Evolutionary conservation across 768 basidiomycete species (phyloP).

Genomic region (Rhodotorula toruloides): DNA sequence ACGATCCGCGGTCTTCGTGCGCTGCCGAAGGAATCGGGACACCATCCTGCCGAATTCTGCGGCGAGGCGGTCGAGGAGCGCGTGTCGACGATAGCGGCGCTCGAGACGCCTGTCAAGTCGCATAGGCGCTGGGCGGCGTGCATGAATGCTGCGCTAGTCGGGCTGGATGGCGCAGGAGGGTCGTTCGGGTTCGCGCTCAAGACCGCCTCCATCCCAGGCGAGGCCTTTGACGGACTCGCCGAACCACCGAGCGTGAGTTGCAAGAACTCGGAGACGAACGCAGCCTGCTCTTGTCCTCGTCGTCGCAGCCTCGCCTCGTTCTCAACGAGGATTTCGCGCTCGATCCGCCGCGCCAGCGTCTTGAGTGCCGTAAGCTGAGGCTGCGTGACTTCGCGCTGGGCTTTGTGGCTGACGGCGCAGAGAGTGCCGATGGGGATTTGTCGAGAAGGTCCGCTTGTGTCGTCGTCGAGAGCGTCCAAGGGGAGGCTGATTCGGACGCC

Average conservation of each 20-base stretch:
- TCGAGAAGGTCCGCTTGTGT: neutral
- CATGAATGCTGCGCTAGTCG: neutral
- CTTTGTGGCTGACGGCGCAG: neutral
- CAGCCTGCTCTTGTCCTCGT: neutral
- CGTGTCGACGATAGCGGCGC: neutral
- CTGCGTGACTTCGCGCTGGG: neutral
- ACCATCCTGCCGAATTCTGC: no score
- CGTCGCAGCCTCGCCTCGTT: neutral
- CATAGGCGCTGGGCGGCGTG: conserved; percentile 1
- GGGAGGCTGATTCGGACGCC: neutral
- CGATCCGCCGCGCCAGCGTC: neutral
- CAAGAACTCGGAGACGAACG: conserved; percentile 2
- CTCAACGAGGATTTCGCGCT: neutral
- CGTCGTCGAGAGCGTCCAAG: neutral
- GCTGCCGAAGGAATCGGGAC: no score
- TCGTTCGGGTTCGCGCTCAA: neutral
- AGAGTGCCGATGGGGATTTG: neutral
- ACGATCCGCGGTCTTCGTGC: no score
- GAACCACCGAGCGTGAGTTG: neutral
- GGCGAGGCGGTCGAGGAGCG: no score
- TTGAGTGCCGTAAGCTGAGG: neutral
- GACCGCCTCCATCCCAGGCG: conserved; percentile 6
- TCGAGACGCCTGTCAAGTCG: neutral
- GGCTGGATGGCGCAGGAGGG: neutral
- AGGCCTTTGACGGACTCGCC: neutral